A percentile compares a stretch with the other conserved stretches of the same genome.
These are phyloP conservation scores for Arabidopsis suecica DNA, from an alignment of 345 rosid genomes.

Conservation along the genomic window DNA sequence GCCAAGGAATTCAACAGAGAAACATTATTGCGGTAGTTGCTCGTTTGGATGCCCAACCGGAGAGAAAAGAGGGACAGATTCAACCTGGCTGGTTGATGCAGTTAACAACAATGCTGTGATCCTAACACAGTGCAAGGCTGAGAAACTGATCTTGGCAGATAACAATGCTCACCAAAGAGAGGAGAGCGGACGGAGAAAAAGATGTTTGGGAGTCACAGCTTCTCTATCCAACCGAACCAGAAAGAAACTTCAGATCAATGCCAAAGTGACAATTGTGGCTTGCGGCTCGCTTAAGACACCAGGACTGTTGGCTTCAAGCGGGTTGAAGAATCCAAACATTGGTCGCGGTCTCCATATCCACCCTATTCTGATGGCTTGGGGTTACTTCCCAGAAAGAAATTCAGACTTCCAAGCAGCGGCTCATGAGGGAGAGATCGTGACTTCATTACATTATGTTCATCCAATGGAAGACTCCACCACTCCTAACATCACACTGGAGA, in stretches of 20 bases:
- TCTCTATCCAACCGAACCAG: slow-evolving; percentile 37
- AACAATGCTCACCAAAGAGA: slow-evolving; percentile 42
- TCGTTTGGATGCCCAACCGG: slow-evolving; percentile 64
- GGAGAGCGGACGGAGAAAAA: slow-evolving; percentile 41
- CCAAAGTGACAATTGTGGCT: slow-evolving; percentile 65
- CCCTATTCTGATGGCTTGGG: slow-evolving; percentile 67
- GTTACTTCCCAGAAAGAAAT: slow-evolving; percentile 59
- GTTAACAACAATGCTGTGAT: slow-evolving; percentile 60
- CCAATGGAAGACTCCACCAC: slow-evolving; percentile 48
- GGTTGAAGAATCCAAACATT: slow-evolving; percentile 61
- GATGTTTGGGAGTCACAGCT: slow-evolving; percentile 63
- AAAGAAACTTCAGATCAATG: slow-evolving; percentile 60
- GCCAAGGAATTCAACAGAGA: slow-evolving; percentile 53
- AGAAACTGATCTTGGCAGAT: slow-evolving; percentile 52
- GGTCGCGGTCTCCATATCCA: slow-evolving; percentile 73
- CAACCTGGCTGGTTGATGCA: slow-evolving; percentile 76
- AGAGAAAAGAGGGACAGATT: slow-evolving; percentile 64
- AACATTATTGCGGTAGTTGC: slow-evolving; percentile 74
- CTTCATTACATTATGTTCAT: slow-evolving; percentile 56
- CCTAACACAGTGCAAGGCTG: slow-evolving; percentile 62
- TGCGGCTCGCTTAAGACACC: slow-evolving; percentile 73
- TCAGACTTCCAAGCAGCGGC: slow-evolving; percentile 48
- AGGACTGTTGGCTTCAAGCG: slow-evolving; percentile 58
- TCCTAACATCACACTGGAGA: slow-evolving; percentile 58
- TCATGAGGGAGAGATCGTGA: slow-evolving; percentile 72